Conservation (phyloP, 768 basidiomycete species). For the Tephrocybe sp. region DNA sequence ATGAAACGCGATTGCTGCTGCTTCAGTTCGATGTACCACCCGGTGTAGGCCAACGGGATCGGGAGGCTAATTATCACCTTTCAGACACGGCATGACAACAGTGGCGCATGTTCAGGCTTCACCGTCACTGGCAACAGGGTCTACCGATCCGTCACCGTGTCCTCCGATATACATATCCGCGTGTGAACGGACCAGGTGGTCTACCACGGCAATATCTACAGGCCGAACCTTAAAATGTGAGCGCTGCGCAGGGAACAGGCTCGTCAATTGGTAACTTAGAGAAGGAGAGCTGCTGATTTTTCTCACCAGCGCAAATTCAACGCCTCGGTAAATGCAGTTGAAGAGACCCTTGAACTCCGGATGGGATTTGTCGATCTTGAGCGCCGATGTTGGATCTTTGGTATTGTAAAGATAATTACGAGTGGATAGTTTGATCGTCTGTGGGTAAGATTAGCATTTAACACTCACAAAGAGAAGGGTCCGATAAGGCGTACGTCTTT, state of each 20-base stretch:
- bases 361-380: constrained; percentile 41
- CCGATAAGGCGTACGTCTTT: constrained; percentile 48
- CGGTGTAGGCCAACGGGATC: background rate
- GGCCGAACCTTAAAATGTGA: constrained; percentile 36
- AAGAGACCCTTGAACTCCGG: constrained; percentile 54
- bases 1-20: background rate
- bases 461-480: background rate
- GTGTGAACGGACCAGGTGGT: constrained; percentile 41
- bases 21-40: background rate
- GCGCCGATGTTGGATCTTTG: constrained; percentile 34
- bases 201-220: constrained; percentile 35
- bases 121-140: background rate
- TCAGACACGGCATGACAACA: background rate
- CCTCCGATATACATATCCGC: constrained; percentile 46
- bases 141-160: constrained; percentile 11
- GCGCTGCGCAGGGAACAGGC: constrained; percentile 31
- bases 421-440: constrained; percentile 47
- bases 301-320: constrained; percentile 49
- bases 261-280: constrained; percentile 6
- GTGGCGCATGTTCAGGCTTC: constrained; percentile 3
- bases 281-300: background rate
- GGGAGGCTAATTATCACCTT: background rate
- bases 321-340: constrained; percentile 45
- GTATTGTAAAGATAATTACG: constrained; percentile 38
- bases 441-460: background rate